Percentiles rank a stretch among this genome's conserved stretches.
Evolutionary conservation across 768 basidiomycete species (phyloP).

Genomic region (Phaeotremella fagi): DNA sequence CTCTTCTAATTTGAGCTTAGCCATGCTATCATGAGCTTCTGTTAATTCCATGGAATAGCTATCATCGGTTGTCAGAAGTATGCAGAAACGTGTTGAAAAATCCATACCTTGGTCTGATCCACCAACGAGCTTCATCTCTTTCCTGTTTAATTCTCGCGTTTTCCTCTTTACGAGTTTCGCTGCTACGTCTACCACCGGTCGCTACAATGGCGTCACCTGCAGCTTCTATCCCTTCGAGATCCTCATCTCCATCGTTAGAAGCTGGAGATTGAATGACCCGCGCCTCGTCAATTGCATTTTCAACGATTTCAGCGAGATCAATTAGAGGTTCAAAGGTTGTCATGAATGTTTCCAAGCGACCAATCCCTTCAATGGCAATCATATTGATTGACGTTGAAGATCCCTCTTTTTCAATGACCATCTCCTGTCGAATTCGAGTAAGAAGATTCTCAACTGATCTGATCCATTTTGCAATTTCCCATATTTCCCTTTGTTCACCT

Average conservation of each 20-base stretch:
- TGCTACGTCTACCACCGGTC: conserved; percentile 1
- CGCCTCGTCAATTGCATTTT: conserved; percentile 32
- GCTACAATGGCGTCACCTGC: conserved; percentile 6
- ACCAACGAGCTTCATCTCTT: conserved; percentile 30
- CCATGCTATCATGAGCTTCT: conserved; percentile 15
- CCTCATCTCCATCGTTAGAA: conserved; percentile 16
- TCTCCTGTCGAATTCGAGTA: conserved; percentile 15
- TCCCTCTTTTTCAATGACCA: conserved; percentile 5
- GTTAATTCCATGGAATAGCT: conserved; percentile 27
- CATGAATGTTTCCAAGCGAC: conserved; percentile 14
- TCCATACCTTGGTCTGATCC: conserved; percentile 32
- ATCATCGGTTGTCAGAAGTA: background rate
- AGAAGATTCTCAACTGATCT: conserved; percentile 21
- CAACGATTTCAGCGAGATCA: conserved; percentile 25
- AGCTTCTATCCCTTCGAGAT: conserved; percentile 11
- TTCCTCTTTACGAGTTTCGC: conserved; percentile 22
- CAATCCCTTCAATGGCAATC: background rate
- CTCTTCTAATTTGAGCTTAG: conserved; percentile 11
- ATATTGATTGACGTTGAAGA: background rate
- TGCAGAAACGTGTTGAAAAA: background rate
- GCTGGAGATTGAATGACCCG: conserved; percentile 15
- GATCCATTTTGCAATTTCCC: conserved; percentile 37
- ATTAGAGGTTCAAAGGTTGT: conserved; percentile 12
- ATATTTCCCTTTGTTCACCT: conserved; percentile 38
- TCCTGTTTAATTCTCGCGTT: conserved; percentile 21